Percentiles rank a stretch among this genome's conserved stretches.
Conservation (phyloP, 1,139 yeast genomes). For the Candida sp. region DNA sequence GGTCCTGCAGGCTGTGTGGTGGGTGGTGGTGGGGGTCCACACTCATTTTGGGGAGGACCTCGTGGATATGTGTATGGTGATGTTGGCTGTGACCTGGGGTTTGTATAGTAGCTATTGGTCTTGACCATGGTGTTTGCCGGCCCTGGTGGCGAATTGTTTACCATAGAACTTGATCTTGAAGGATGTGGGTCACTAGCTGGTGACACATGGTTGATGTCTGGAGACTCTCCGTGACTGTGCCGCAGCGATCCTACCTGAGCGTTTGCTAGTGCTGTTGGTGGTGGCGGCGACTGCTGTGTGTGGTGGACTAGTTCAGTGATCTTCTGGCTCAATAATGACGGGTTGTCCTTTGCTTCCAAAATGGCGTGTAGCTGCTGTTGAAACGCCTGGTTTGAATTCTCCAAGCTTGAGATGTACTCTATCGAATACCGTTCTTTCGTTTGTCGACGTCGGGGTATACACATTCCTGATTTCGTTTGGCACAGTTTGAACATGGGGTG, state of each 20-base stretch:
- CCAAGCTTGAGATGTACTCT: slow-evolving; percentile 12
- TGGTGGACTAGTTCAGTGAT: not conserved
- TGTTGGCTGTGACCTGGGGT: not conserved
- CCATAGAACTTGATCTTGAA: not conserved
- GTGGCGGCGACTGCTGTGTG: not conserved
- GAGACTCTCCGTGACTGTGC: not conserved
- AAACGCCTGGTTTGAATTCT: slow-evolving; percentile 6
- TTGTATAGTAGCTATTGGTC: not conserved
- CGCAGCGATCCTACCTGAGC: not conserved
- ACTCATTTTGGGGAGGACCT: not conserved
- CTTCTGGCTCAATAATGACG: slow-evolving; percentile 2
- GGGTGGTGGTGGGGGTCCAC: not conserved
- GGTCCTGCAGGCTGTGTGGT: too few species aligned
- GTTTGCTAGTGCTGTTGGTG: not conserved
- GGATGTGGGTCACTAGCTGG: not conserved
- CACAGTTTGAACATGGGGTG: slow-evolving; percentile 20
- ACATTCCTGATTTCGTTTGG: slow-evolving; percentile 13
- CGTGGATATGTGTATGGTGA: slow-evolving; percentile 4
- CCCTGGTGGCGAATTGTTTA: not conserved
- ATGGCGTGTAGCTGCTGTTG: slow-evolving; percentile 7
- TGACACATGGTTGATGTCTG: not conserved
- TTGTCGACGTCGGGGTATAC: slow-evolving; percentile 13
- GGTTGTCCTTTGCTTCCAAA: slow-evolving; percentile 6
- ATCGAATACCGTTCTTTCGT: slow-evolving; percentile 13
- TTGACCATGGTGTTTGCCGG: not conserved